phyloP scores from a whole-genome alignment of 805 yeast species.

The Candida golubevii region DNA sequence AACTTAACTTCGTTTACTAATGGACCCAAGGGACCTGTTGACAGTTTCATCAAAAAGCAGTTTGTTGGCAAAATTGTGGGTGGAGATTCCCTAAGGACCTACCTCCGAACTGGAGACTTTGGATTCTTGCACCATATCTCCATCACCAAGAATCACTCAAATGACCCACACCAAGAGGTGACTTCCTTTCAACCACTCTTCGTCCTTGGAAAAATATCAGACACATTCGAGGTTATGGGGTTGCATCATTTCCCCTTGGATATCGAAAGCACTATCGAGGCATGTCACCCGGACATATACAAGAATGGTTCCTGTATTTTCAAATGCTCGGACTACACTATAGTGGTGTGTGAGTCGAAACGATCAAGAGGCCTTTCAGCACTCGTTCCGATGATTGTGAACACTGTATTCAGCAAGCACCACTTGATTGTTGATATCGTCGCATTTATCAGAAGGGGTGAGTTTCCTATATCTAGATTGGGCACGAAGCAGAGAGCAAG shows the following conservation, averaged over 20 bases:
- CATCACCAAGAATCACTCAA: conserved; percentile 35
- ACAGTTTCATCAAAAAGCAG: conserved; percentile 46
- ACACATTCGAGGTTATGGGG: conserved; percentile 88
- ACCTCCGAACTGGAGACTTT: conserved; percentile 87
- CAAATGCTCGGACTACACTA: conserved; percentile 75
- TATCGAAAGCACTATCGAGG: conserved; percentile 53
- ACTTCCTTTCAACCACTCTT: conserved; percentile 69
- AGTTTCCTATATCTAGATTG: conserved; percentile 65
- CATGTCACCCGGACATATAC: conserved; percentile 54
- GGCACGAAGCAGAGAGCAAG: conserved; percentile 74
- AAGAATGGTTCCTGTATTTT: conserved; percentile 60
- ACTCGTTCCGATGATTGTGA: conserved; percentile 77
- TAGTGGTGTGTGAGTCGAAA: conserved; percentile 66
- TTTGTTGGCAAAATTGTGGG: conserved; percentile 61
- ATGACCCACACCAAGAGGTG: conserved; percentile 26
- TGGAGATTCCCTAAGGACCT: conserved; percentile 59
- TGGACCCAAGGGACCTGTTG: conserved; percentile 49
- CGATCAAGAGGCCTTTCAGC: conserved; percentile 56
- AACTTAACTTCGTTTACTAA: conserved; percentile 60
- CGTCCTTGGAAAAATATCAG: conserved; percentile 78
- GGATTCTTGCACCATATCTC: conserved; percentile 83
- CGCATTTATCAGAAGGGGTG: conserved; percentile 64
- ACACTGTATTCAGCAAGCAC: conserved; percentile 72
- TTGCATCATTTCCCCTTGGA: conserved; percentile 87
- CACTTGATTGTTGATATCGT: conserved; percentile 81